These are phyloP conservation scores for Mucuna pruriens DNA, from an alignment of 306 rosid species.

Conservation along the genomic window DNA sequence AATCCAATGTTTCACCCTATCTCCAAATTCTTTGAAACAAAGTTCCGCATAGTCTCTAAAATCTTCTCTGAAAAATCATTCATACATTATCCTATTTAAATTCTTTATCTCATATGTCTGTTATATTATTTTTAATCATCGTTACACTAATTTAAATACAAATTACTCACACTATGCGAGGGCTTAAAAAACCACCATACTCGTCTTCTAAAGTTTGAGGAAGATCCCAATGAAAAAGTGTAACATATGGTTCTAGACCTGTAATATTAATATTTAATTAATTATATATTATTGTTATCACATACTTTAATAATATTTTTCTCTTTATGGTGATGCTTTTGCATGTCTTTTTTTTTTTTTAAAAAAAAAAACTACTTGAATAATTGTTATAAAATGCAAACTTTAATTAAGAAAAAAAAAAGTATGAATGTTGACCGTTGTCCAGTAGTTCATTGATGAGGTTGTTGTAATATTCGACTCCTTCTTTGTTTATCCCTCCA, in stretches of 20 bases:
- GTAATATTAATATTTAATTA: neutral
- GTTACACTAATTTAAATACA: too few species aligned
- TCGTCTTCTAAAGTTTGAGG: slow-evolving; percentile 71
- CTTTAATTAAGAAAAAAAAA: neutral
- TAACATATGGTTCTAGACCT: slow-evolving; percentile 58
- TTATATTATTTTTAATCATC: too few species aligned
- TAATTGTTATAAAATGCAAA: neutral
- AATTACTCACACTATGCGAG: slow-evolving; percentile 61
- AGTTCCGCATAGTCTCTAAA: slow-evolving; percentile 57
- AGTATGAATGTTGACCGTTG: slow-evolving; percentile 45
- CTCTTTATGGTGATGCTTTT: too few species aligned
- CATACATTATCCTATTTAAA: too few species aligned
- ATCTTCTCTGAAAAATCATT: slow-evolving; percentile 42
- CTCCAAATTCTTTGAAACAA: slow-evolving; percentile 66
- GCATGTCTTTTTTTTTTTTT: too few species aligned
- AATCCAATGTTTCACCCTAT: slow-evolving; percentile 69
- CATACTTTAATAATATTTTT: neutral
- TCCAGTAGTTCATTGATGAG: slow-evolving; percentile 56
- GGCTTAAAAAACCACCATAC: slow-evolving; percentile 65
- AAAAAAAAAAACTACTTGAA: too few species aligned
- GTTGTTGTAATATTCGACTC: slow-evolving; percentile 61
- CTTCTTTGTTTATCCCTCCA: slow-evolving; percentile 65
- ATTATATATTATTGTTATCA: neutral
- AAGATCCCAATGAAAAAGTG: slow-evolving; percentile 78
- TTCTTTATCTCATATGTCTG: too few species aligned